Evolutionary conservation across 1,139 yeast genomes (phyloP), one percentile per base, ranked within the genome.

Genomic region (Saccharomyces hybrid): DNA sequence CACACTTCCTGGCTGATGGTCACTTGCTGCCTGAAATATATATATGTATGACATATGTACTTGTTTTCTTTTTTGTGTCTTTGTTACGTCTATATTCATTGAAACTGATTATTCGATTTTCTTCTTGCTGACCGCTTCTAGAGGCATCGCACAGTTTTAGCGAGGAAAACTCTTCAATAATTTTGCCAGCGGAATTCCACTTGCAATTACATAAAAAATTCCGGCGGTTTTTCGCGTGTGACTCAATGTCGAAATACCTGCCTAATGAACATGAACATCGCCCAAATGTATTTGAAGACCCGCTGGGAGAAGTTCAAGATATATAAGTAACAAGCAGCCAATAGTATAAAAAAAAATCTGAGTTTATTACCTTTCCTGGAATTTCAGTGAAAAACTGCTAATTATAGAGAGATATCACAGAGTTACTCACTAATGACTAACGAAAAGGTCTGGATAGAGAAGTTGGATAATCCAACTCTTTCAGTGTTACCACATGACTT

Each of bases 401-500:
- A 20, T 7, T 38, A 38, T 9, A 16, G 5, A 38, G 6, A 5
- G 9, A 38, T 13, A 16, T 26, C 7, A 13, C n/a, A 20, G 9
- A 16, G 25, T 38, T 16, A 38, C 44, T 38, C n/a, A 38, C 13
- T 38, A 38, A 38, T 38, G 44, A 38, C 44, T 16, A 38, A 38
- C 44, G 54, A 49, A 54, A 34, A 80, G 48, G 79, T 75, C 65
- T 90, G 97, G 97, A 75, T 81, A 50, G 72, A 78, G 53, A 77
- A 81, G 60, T 79, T 91, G 70, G 87, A 86, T 61, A 86, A 81
- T 64, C 91, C 96, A 51, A 89, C 97, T 2, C 76, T 90, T 56
- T 88, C 96, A 54, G 88, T 86, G 28, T 77, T 91, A 55, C 97
- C 98, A 13, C 87, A 86, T 62, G 98, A 91, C 70, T 91, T 80